These are phyloP conservation scores for Fusarium aywerte DNA, from an alignment of 2,329 filamentous ascomycete genomes.

Conservation along the genomic window DNA sequence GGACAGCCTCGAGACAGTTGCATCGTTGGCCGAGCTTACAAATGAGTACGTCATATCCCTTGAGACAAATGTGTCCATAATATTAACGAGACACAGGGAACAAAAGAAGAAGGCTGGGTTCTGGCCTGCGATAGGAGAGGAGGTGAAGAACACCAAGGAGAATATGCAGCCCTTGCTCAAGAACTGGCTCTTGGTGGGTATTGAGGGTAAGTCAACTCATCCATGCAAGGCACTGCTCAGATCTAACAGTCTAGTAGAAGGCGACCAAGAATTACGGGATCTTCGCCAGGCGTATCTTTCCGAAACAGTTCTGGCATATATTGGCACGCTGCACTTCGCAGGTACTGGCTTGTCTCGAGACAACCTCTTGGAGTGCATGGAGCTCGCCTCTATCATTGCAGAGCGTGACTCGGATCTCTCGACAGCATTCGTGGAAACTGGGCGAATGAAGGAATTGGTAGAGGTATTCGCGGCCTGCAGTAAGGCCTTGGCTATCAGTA, in stretches of 20 bases:
- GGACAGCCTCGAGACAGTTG: conserved; percentile 75
- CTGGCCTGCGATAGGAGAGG: conserved; percentile 64
- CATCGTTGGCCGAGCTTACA: conserved; percentile 63
- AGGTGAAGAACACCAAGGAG: conserved; percentile 65
- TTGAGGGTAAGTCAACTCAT: conserved; percentile 60
- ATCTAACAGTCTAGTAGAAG: conserved; percentile 54
- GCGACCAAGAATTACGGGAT: conserved; percentile 68
- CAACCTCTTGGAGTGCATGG: conserved; percentile 85
- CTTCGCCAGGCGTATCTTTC: conserved; percentile 85
- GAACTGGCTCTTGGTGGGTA: conserved; percentile 69
- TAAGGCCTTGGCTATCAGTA: conserved; percentile 72
- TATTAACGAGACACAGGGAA: conserved; percentile 48
- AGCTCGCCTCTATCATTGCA: conserved; percentile 80
- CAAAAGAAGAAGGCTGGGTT: conserved; percentile 59
- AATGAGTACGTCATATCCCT: conserved; percentile 60
- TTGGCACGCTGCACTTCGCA: conserved; percentile 81
- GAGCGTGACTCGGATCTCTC: conserved; percentile 75
- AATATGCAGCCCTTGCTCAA: conserved; percentile 70
- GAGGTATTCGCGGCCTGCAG: conserved; percentile 81
- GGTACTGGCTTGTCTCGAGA: conserved; percentile 80
- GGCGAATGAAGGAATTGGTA: conserved; percentile 79
- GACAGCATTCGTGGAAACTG: conserved; percentile 69
- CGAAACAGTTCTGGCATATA: conserved; percentile 85
- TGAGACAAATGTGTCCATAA: not conserved
- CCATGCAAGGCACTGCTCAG: not conserved